These are phyloP conservation scores for Cladosporium sp. DNA, from an alignment of 2,329 filamentous ascomycete species.

Conservation along the genomic window DNA sequence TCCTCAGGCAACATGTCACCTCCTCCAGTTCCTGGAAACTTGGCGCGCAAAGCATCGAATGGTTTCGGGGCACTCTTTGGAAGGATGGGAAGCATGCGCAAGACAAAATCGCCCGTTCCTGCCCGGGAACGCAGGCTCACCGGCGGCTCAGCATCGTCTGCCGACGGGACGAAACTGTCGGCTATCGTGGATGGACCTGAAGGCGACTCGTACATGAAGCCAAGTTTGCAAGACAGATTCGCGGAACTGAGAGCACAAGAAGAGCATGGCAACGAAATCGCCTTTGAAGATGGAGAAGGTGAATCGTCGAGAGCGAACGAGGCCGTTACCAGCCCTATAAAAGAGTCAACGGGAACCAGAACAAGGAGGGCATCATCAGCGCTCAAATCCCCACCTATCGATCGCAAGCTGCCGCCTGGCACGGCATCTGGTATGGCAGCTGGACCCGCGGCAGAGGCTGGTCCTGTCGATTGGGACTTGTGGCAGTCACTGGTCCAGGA, in stretches of 20 bases:
- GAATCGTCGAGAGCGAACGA: neutral
- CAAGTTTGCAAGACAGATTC: conserved; percentile 50
- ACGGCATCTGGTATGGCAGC: conserved; percentile 80
- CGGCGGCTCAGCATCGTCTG: conserved; percentile 24
- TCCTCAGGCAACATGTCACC: conserved; percentile 35
- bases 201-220: conserved; percentile 32
- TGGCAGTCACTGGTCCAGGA: conserved; percentile 97
- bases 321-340: conserved; percentile 22
- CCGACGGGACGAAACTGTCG: conserved; percentile 20
- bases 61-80: conserved; percentile 81
- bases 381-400: conserved; percentile 62
- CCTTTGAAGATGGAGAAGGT: conserved; percentile 51
- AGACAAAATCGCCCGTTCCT: conserved; percentile 53
- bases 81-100: conserved; percentile 57
- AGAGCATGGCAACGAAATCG: conserved; percentile 43
- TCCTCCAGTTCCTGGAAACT: conserved; percentile 41
- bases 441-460: conserved; percentile 69
- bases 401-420: conserved; percentile 73
- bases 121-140: conserved; percentile 31
- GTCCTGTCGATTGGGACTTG: conserved; percentile 94
- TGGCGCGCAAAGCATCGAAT: conserved; percentile 72
- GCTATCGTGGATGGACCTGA: conserved; percentile 31
- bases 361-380: conserved; percentile 28
- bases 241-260: conserved; percentile 47
- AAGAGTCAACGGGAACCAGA: conserved; percentile 31